Base-by-base conservation (phyloP, 176 grass and related monocot genomes). In the Poa pratensis region DNA sequence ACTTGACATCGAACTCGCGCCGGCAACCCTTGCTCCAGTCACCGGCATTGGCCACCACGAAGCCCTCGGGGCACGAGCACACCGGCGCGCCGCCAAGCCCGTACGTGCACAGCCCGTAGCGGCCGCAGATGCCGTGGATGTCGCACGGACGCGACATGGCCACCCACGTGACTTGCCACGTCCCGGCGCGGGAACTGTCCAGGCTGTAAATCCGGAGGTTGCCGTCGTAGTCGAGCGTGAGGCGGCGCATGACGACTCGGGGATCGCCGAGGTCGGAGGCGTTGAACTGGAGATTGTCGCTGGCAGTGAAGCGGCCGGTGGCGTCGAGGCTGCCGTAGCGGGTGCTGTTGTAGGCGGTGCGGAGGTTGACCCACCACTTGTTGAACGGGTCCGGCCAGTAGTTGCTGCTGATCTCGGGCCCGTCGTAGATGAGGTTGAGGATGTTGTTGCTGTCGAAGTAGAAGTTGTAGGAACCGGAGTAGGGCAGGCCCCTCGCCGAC, bases 11-110 rank as follows among this genome's bases (percentile, higher is more conserved):
- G 57, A 86, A 77, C 65, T 10, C 43, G 6, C 81, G 87, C 55
- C 76, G 88, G 89, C 94, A 96, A 0, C 94, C 94, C 50, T 88
- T 91, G 62, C 82, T 93, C 94, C 91, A 96, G 74, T 96, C 91
- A 48, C 79, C n/a, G 2, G 69, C 48, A 67, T 90, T 83, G 27
- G 23, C 19, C 17, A 68, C 16, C 11, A 90, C 89, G 73, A 88
- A 97, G 28, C 87, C 87, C 13, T 83, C 82, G 0, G 87, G 79
- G 62, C 94, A 96, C 10, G 87, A 69, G 22, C 94, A 93, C 73
- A 22, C 35, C 3, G 72, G 78, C 70, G 43, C 45, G 15, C 43
- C 72, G 26, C 46, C 72, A 9, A 43, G 78, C 16, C 15, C 28
- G 78, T 93, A 86, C 37, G 86, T 37, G 70, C 94, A 96, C 2